Conservation (phyloP, 2,329 filamentous ascomycete genomes). For the Conoideocrella luteorostrata region DNA sequence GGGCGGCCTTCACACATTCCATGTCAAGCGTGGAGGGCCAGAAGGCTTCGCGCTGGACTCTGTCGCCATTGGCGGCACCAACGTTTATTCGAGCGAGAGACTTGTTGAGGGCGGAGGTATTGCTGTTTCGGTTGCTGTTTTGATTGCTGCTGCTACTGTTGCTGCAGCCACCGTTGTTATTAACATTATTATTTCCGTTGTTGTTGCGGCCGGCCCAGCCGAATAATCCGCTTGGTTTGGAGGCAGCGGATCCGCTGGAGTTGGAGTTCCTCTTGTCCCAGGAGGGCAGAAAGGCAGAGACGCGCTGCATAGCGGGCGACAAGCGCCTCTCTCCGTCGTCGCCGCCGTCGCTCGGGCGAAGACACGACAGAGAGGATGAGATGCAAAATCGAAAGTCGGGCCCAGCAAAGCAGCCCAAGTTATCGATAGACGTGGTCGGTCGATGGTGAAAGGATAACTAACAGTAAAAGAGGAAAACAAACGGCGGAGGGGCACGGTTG, state of each 20-base stretch:
- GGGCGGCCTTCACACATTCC: constrained; percentile 85
- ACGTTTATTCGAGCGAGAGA: constrained; percentile 28
- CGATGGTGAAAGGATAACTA: not conserved
- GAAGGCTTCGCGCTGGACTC: constrained; percentile 57
- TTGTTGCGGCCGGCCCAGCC: constrained; percentile 46
- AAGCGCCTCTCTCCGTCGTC: constrained; percentile 28
- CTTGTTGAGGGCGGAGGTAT: constrained; percentile 12
- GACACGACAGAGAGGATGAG: constrained; percentile 25
- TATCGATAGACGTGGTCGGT: not conserved
- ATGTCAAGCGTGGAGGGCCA: constrained; percentile 82
- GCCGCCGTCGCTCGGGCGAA: constrained; percentile 25
- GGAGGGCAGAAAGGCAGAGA: constrained; percentile 37
- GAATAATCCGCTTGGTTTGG: constrained; percentile 29
- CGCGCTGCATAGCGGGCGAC: constrained; percentile 35
- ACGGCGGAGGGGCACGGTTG: not conserved
- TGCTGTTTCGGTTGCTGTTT: not conserved
- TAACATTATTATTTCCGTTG: constrained; percentile 15
- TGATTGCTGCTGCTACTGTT: not conserved
- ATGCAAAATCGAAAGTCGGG: constrained; percentile 14
- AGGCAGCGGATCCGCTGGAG: constrained; percentile 18
- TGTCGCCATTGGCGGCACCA: constrained; percentile 24
- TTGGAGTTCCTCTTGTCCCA: constrained; percentile 37
- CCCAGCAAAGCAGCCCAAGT: constrained; percentile 11
- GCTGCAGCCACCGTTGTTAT: not conserved
- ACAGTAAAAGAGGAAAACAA: not conserved